Percentiles rank a stretch among this genome's conserved stretches.
Evolutionary conservation across 805 yeast genomes (phyloP).

Genomic region (Yamadazyma endophytica): DNA sequence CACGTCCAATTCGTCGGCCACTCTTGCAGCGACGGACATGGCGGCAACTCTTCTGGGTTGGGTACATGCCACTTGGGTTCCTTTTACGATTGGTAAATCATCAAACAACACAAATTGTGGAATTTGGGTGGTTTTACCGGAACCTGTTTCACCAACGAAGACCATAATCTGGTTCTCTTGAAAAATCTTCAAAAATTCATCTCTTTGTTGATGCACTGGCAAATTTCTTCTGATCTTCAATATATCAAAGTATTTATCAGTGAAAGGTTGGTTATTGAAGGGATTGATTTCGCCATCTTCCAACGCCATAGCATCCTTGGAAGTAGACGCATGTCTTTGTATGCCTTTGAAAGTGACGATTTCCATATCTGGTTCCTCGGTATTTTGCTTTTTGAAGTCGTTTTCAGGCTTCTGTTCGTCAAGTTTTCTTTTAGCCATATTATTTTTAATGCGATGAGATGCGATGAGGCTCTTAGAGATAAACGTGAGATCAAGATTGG

Average conservation of each 20-base stretch:
- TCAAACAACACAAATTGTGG: conserved; percentile 94
- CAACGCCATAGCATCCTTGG: conserved; percentile 53
- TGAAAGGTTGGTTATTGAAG: conserved; percentile 65
- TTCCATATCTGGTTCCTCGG: too few species aligned
- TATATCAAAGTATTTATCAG: conserved; percentile 71
- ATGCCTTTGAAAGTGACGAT: conserved; percentile 46
- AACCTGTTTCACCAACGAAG: conserved; percentile 98
- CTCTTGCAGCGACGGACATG: conserved; percentile 96
- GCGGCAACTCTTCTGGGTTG: conserved; percentile 98
- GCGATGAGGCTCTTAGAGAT: neutral
- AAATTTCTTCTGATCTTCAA: conserved; percentile 75
- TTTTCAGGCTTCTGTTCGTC: conserved; percentile 60
- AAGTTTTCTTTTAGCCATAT: conserved; percentile 63
- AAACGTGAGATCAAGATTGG: too few species aligned
- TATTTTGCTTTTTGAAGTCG: conserved; percentile 48
- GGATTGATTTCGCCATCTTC: conserved; percentile 67
- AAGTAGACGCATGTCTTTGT: conserved; percentile 61
- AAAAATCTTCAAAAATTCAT: conserved; percentile 78
- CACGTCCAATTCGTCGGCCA: conserved; percentile 96
- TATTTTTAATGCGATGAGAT: conserved; percentile 29
- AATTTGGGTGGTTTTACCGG: conserved; percentile 97
- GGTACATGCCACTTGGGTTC: conserved; percentile 91
- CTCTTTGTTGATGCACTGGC: conserved; percentile 93
- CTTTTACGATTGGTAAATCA: conserved; percentile 83
- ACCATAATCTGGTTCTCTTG: conserved; percentile 93